Percentiles rank a stretch among this genome's conserved stretches.
These are phyloP conservation scores for Harringtonia aguacate DNA, from an alignment of 2,329 filamentous ascomycete species.

Conservation along the genomic window DNA sequence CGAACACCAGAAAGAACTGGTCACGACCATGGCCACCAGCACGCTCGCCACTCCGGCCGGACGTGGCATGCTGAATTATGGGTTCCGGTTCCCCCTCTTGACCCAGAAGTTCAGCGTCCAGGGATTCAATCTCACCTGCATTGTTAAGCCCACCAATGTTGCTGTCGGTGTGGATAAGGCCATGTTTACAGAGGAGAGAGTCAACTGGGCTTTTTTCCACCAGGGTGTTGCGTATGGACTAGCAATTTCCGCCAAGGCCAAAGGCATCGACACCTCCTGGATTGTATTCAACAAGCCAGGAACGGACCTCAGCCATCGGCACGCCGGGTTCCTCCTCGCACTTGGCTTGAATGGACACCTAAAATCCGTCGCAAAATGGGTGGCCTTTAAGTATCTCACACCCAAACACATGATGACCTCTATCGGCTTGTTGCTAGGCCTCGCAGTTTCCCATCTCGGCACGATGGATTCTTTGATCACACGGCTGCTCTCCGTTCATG, in stretches of 20 bases:
- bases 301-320: constrained; percentile 83
- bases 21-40: constrained; percentile 74
- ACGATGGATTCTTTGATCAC: constrained; percentile 97
- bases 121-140: constrained; percentile 83
- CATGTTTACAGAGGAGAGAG: constrained; percentile 87
- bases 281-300: constrained; percentile 93
- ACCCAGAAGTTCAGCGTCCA: constrained; percentile 86
- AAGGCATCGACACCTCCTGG: constrained; percentile 97
- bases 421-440: constrained; percentile 81
- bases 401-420: constrained; percentile 99
- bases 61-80: constrained; percentile 78
- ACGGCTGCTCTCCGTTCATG: constrained; percentile 84
- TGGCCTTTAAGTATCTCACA: constrained; percentile 98
- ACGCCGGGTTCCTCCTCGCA: constrained; percentile 86
- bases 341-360: constrained; percentile 90
- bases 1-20: constrained; percentile 85
- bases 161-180: constrained; percentile 87
- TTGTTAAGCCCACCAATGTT: constrained; percentile 85
- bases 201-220: constrained; percentile 98
- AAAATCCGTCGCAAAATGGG: constrained; percentile 92
- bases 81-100: constrained; percentile 74
- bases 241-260: constrained; percentile 78
- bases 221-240: constrained; percentile 89
- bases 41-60: constrained; percentile 85
- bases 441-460: constrained; percentile 88